These are phyloP conservation scores for Penicillium goetzii DNA, from an alignment of 495 filamentous ascomycete species.

Conservation along the genomic window DNA sequence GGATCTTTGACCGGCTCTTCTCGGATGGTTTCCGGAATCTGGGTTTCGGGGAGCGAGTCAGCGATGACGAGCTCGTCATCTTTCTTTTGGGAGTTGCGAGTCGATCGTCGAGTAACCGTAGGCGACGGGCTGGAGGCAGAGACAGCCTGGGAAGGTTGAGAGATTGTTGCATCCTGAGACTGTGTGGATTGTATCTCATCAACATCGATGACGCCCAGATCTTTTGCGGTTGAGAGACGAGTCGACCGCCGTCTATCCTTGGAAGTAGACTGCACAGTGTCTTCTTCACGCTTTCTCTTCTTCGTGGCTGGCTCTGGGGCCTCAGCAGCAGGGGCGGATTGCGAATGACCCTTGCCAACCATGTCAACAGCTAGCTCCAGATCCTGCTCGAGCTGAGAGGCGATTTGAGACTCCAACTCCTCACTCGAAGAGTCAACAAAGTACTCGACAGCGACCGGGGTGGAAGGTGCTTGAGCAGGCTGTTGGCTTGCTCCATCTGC, in stretches of 20 bases:
- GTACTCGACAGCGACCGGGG: conserved; percentile 13
- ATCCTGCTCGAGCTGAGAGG: conserved; percentile 51
- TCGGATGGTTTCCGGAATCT: conserved; percentile 12
- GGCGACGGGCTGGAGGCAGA: conserved; percentile 20
- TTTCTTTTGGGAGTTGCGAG: conserved; percentile 31
- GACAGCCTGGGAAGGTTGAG: conserved; percentile 13
- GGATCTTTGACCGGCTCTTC: conserved; percentile 8
- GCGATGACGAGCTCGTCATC: conserved; percentile 3
- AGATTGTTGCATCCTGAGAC: conserved; percentile 25
- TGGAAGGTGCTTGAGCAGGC: background rate
- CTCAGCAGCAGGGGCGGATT: conserved; percentile 6
- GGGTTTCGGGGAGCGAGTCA: conserved; percentile 11
- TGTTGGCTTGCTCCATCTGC: conserved; percentile 6
- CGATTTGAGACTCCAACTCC: conserved; percentile 48
- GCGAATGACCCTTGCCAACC: conserved; percentile 14
- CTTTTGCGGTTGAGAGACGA: conserved; percentile 30
- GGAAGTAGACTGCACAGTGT: conserved; percentile 17
- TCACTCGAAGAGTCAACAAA: conserved; percentile 41
- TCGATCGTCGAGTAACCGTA: conserved; percentile 27
- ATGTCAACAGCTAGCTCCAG: conserved; percentile 42
- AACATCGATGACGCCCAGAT: conserved; percentile 10
- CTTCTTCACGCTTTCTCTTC: conserved; percentile 47
- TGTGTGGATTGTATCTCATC: conserved; percentile 22
- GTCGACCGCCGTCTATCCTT: conserved; percentile 41
- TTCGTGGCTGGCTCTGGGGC: conserved; percentile 18